Percentiles rank a stretch among this genome's conserved stretches.
Conservation (phyloP, 176 grass and related monocot genomes). For the Lolium perenne region DNA sequence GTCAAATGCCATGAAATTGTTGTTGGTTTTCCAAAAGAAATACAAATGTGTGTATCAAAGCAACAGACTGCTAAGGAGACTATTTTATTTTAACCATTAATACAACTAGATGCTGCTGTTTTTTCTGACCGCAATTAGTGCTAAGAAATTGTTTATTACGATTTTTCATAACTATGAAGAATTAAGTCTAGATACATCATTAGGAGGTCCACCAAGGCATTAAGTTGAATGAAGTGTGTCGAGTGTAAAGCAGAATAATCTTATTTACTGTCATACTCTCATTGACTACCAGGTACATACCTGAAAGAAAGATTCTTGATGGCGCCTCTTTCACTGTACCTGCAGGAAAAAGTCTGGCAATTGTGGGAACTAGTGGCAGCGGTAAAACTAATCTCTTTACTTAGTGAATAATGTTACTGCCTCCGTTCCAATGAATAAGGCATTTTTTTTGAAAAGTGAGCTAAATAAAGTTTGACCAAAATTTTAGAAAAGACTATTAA, state of each 20-base stretch:
- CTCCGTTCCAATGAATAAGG: no score
- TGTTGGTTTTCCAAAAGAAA: conserved; percentile 2
- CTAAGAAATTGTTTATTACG: neutral
- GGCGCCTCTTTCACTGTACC: conserved; percentile 85
- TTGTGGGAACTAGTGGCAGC: conserved; percentile 97
- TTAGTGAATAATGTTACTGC: neutral
- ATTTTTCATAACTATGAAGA: conserved; percentile 11
- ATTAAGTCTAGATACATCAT: conserved; percentile 4
- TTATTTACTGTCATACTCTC: conserved; percentile 26
- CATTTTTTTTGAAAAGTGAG: neutral
- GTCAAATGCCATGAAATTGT: neutral
- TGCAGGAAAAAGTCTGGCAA: conserved; percentile 87
- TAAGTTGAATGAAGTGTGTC: conserved; percentile 24
- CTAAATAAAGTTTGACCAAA: no score
- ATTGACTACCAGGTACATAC: conserved; percentile 69
- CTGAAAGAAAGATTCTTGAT: conserved; percentile 88
- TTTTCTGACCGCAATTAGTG: neutral
- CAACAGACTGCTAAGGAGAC: neutral
- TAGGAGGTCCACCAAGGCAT: neutral
- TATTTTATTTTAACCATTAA: conserved; percentile 30
- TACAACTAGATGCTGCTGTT: neutral
- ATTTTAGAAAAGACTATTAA: no score
- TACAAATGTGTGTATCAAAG: neutral
- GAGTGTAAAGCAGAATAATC: conserved; percentile 22
- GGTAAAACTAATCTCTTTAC: conserved; percentile 55